These are phyloP conservation scores for Lumnitzera littorea DNA, from an alignment of 345 rosid species.

Conservation along the genomic window DNA sequence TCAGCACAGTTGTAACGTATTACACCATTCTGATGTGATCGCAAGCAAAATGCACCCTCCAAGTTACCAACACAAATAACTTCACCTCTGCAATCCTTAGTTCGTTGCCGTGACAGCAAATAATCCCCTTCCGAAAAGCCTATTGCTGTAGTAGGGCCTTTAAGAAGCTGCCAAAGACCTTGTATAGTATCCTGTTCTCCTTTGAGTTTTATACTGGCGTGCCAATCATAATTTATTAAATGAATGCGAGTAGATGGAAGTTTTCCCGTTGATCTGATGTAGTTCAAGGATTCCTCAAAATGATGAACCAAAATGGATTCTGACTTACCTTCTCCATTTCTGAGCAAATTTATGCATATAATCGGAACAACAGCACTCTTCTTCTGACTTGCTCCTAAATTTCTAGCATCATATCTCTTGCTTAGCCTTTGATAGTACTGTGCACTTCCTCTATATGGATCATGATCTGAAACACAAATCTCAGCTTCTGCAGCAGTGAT, in stretches of 20 bases:
- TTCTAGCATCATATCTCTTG: constrained; percentile 72
- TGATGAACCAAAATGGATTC: constrained; percentile 89
- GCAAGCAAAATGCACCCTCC: constrained; percentile 88
- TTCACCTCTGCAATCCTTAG: constrained; percentile 91
- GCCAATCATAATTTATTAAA: constrained; percentile 92
- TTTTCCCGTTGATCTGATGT: constrained; percentile 56
- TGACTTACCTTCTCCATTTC: constrained; percentile 85
- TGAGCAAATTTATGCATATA: constrained; percentile 77
- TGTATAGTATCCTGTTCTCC: constrained; percentile 94
- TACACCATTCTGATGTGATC: constrained; percentile 94
- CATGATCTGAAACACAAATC: constrained; percentile 78
- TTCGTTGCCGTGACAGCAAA: constrained; percentile 65
- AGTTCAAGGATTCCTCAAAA: constrained; percentile 77
- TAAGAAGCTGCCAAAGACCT: constrained; percentile 79
- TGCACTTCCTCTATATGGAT: constrained; percentile 88
- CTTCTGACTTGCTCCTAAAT: constrained; percentile 51
- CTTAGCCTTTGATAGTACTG: constrained; percentile 83
- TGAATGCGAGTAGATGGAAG: constrained; percentile 64
- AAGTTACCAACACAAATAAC: constrained; percentile 61
- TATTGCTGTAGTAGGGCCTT: constrained; percentile 59
- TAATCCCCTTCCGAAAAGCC: constrained; percentile 94
- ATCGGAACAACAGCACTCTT: constrained; percentile 71
- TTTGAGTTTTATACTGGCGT: constrained; percentile 62
- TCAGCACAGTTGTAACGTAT: constrained; percentile 96
- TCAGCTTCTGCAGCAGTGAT: constrained; percentile 95